These are phyloP conservation scores for Multifurca ochricompacta DNA, from an alignment of 768 basidiomycete species.

Conservation along the genomic window DNA sequence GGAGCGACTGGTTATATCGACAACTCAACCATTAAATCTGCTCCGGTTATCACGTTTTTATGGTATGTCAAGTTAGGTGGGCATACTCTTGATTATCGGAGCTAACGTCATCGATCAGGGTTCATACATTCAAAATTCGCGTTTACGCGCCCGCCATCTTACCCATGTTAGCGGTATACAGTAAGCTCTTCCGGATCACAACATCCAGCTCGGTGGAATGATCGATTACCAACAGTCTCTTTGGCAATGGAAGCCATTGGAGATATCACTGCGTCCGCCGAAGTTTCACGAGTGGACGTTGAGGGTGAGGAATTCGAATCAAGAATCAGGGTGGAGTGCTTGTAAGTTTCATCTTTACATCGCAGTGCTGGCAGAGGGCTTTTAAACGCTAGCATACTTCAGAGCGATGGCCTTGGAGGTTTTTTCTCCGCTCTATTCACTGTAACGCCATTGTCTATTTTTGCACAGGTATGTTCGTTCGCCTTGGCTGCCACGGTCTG, in stretches of 20 bases:
- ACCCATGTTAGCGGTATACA: conserved; percentile 54
- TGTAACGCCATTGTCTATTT: conserved; percentile 70
- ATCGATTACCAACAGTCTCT: conserved; percentile 40
- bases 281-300: conserved; percentile 70
- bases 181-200: conserved; percentile 27
- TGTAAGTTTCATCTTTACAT: conserved; percentile 29
- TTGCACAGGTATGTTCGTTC: conserved; percentile 46
- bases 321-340: conserved; percentile 79
- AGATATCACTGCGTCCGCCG: conserved; percentile 75
- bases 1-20: conserved; percentile 76
- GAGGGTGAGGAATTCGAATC: conserved; percentile 72
- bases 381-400: background rate
- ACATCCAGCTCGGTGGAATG: background rate
- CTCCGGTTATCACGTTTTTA: conserved; percentile 75
- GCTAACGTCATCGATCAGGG: conserved; percentile 34
- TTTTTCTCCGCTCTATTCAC: conserved; percentile 77
- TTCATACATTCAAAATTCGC: conserved; percentile 65
- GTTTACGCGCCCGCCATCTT: conserved; percentile 67
- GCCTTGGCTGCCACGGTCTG: background rate
- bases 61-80: conserved; percentile 45
- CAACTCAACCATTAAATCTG: conserved; percentile 49
- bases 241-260: conserved; percentile 80
- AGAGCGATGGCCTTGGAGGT: conserved; percentile 77
- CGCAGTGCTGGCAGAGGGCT: background rate
- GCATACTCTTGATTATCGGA: background rate